Conservation (phyloP, 352 stramenopile genomes). For the Pelagophyceae sp. region DNA sequence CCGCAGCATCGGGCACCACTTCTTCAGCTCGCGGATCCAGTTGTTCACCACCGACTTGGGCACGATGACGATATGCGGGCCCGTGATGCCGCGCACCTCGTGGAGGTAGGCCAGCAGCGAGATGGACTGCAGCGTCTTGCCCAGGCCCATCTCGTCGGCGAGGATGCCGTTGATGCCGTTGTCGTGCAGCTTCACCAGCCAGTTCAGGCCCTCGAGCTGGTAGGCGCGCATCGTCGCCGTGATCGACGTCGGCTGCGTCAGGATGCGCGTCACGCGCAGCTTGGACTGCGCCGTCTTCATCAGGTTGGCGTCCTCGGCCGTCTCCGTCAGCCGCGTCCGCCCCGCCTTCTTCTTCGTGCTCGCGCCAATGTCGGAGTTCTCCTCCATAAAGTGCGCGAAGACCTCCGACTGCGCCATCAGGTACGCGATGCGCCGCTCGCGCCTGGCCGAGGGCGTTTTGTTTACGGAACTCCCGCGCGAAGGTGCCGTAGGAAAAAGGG, state of each 20-base stretch:
- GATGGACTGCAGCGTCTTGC: conserved; percentile 7
- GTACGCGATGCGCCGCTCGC: conserved; percentile 62
- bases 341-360: conserved; percentile 50
- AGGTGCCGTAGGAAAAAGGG: no score
- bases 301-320: conserved; percentile 67
- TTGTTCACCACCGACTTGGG: conserved; percentile 91
- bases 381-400: conserved; percentile 81
- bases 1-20: conserved; percentile 87
- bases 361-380: conserved; percentile 32
- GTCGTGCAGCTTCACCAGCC: conserved; percentile 95
- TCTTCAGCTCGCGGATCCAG: conserved; percentile 92
- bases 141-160: conserved; percentile 3
- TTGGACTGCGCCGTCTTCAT: conserved; percentile 76
- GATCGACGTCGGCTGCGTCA: conserved; percentile 78
- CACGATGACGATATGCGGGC: conserved; percentile 90
- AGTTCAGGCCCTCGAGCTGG: conserved; percentile 94
- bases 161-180: conserved; percentile 85
- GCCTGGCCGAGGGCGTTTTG: no score
- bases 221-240: conserved; percentile 89
- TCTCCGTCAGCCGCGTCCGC: conserved; percentile 57
- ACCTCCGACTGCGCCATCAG: conserved; percentile 91
- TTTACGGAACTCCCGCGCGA: no score
- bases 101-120: neutral
- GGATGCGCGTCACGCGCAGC: conserved; percentile 70
- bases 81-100: neutral